These are phyloP conservation scores for Macrophomina pseudophaseolina DNA, from an alignment of 2,329 filamentous ascomycete species.

Conservation along the genomic window DNA sequence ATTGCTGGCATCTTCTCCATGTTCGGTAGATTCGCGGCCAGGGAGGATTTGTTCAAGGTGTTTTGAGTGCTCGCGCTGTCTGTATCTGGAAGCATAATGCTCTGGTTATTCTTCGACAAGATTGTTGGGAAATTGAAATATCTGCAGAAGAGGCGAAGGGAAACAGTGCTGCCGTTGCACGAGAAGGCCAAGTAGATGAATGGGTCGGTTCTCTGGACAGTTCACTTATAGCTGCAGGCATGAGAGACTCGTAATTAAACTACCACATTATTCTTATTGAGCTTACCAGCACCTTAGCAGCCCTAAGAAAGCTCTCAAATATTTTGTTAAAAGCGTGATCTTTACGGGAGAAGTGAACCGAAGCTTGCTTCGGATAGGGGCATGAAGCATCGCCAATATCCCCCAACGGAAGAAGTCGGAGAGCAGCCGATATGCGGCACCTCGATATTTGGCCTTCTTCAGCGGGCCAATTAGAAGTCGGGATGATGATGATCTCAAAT, in stretches of 20 bases:
- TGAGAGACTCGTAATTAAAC: too few species aligned
- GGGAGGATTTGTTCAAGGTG: background rate
- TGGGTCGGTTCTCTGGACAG: background rate
- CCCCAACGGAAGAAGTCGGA: background rate
- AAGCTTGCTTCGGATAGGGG: background rate
- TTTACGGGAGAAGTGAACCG: background rate
- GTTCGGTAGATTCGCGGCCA: background rate
- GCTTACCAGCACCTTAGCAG: too few species aligned
- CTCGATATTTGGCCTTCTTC: background rate
- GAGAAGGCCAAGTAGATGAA: background rate
- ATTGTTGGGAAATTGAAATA: background rate
- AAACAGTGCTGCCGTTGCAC: background rate
- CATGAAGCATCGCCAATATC: background rate
- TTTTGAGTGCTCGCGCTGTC: background rate
- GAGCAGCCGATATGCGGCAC: background rate
- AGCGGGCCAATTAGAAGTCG: background rate
- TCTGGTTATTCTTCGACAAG: background rate
- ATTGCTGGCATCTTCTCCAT: slow-evolving; percentile 8
- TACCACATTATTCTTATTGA: too few species aligned
- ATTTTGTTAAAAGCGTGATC: background rate
- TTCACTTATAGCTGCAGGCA: too few species aligned
- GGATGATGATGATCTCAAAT: background rate
- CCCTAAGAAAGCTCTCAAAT: background rate
- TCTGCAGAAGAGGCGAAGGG: background rate
- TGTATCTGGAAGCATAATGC: background rate